Evolutionary conservation across 1,284 basidiomycete genomes (phyloP), one percentile per base, ranked within the genome.

Genomic region (Cryptococcus hybrid): DNA sequence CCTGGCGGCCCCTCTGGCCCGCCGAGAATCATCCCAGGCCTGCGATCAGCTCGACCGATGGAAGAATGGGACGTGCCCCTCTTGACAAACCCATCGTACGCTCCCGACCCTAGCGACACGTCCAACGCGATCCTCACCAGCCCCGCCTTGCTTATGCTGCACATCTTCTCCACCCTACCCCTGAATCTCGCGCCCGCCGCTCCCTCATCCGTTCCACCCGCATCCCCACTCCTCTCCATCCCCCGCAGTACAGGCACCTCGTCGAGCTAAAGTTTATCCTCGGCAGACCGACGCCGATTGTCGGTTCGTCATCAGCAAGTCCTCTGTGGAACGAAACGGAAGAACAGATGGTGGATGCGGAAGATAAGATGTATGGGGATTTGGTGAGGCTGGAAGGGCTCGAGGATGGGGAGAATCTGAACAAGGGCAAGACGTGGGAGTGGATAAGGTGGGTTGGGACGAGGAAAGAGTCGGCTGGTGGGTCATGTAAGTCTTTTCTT

Each of bases 381-480:
- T 42, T 67, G 15, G 47, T 67, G 5, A 51, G 63, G 18, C 46
- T 67, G 44, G 46, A 59, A 12, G 57, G 43, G 6, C 51, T 61
- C 36, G 8, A 57, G 6, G 37, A 45, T 8, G 56, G 57, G 9
- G 93, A 96, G 78, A 95, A 95, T 76, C 93, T 95, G 90, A 94
- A 94, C 76, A 78, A 83, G 51, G 91, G 92, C 55, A 97, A 96
- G 78, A 88, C 88, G 3, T 83, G 90, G 68, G 84, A 86, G 15
- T 93, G 63, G 64, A 13, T 65, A 7, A 52, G 45, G 61, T 67
- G 1, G 62, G 65, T 12, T 51, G 49, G n/a, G 47, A 58, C n/a
- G 57, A 57, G 30, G 54, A 2, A 24, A 49, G 54, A 30, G 49
- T 57, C 38, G 57, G 58, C n/a, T 60, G 49, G 58, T 64, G 65